These are phyloP conservation scores for Chalaropsis thielavioides DNA, from an alignment of 2,329 filamentous ascomycete species.

Conservation along the genomic window DNA sequence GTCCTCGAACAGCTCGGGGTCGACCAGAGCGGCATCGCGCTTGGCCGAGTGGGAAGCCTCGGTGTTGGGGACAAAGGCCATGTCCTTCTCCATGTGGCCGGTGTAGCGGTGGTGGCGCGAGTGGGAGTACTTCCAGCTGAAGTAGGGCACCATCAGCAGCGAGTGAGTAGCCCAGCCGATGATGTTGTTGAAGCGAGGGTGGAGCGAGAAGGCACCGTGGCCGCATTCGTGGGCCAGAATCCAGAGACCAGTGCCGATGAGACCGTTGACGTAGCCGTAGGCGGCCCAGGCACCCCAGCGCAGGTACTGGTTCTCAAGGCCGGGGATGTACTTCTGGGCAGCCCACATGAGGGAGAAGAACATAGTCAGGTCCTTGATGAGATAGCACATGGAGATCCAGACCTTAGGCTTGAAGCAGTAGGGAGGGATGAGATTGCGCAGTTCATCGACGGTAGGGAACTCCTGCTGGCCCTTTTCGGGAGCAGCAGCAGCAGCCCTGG, in stretches of 20 bases:
- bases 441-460: conserved; percentile 34
- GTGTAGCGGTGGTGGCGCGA: conserved; percentile 55
- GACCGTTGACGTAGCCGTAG: conserved; percentile 49
- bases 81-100: conserved; percentile 53
- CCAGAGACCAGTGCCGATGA: conserved; percentile 55
- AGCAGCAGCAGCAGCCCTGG: background rate
- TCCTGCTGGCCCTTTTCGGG: conserved; percentile 8
- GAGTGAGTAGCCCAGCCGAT: conserved; percentile 54
- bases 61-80: conserved; percentile 45
- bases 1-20: conserved; percentile 46
- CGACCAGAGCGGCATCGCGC: conserved; percentile 26
- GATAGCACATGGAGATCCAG: conserved; percentile 38
- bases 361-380: conserved; percentile 41
- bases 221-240: conserved; percentile 58
- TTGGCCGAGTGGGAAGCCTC: conserved; percentile 24
- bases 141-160: conserved; percentile 52
- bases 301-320: conserved; percentile 30
- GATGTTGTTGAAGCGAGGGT: conserved; percentile 42
- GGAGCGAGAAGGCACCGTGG: conserved; percentile 51
- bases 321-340: conserved; percentile 40
- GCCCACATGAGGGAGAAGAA: conserved; percentile 34
- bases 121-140: conserved; percentile 59
- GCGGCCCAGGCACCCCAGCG: conserved; percentile 38
- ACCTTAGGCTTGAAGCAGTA: conserved; percentile 47
- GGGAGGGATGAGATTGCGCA: conserved; percentile 40